These are phyloP conservation scores for Calonectria pseudoreteaudii DNA, from an alignment of 2,329 filamentous ascomycete genomes.

Conservation along the genomic window DNA sequence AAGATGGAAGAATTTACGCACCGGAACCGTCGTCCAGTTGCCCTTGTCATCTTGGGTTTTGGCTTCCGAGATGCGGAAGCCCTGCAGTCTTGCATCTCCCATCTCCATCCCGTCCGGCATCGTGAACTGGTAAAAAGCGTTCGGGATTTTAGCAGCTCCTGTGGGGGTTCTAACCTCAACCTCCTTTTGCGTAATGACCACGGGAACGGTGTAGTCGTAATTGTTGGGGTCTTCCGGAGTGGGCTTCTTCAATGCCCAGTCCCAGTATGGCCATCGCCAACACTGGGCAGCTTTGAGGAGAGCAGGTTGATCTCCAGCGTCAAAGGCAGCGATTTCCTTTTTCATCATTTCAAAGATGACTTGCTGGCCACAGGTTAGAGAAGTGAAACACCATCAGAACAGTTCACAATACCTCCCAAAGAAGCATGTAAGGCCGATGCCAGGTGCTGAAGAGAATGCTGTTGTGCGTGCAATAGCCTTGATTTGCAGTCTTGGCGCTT, in stretches of 20 bases:
- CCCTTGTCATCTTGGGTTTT: no score
- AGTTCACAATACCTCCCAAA: conserved; percentile 3
- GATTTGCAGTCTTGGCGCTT: background rate
- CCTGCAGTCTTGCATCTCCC: background rate
- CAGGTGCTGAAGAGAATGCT: conserved; percentile 8
- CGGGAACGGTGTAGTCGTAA: background rate
- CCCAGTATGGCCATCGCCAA: background rate
- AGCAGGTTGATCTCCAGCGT: no score
- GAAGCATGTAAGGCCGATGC: conserved; percentile 21
- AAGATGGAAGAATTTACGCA: background rate
- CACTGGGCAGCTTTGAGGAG: background rate
- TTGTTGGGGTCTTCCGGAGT: background rate
- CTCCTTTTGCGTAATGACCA: background rate
- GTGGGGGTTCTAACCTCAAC: background rate
- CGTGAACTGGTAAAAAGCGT: background rate
- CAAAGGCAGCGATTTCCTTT: background rate
- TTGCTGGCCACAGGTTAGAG: background rate
- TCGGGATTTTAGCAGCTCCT: background rate
- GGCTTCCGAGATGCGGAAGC: background rate
- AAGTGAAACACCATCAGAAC: no score
- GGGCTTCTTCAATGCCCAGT: background rate
- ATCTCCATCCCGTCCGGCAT: background rate
- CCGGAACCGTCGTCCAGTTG: background rate
- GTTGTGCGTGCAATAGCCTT: conserved; percentile 14
- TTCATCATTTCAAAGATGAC: background rate